Percentiles rank a stretch among this genome's conserved stretches.
Evolutionary conservation across 2,329 filamentous ascomycete species (phyloP).

Genomic region (Thielaviopsis populi): DNA sequence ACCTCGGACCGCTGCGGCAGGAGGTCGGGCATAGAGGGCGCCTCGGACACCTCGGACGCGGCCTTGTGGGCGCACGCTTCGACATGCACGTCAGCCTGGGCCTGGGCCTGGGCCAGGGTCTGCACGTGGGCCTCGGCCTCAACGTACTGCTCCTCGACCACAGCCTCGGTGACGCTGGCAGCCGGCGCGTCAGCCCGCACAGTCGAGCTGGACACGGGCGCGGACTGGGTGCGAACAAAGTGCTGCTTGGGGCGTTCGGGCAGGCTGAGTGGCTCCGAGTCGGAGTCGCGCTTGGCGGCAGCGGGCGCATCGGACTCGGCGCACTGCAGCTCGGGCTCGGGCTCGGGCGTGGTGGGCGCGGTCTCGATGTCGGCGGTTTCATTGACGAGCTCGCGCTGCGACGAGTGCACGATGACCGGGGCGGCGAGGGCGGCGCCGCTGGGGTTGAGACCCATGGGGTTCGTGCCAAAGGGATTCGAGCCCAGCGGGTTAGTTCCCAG

Average conservation of each 20-base stretch:
- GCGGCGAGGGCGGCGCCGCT: not conserved
- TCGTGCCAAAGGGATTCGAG: not conserved
- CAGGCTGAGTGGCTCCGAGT: not conserved
- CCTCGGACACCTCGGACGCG: not conserved
- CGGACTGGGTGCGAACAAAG: not conserved
- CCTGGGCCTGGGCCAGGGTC: not conserved
- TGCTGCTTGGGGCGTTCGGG: not conserved
- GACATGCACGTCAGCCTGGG: not conserved
- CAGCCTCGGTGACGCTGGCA: not conserved
- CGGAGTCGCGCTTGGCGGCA: not conserved
- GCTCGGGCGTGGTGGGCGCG: slow-evolving; percentile 14
- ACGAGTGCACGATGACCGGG: not conserved
- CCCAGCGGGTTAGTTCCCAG: not conserved
- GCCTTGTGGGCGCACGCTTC: too few species aligned
- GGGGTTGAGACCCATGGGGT: not conserved
- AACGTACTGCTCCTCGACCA: not conserved
- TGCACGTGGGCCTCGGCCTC: not conserved
- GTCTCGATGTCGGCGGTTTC: slow-evolving; percentile 12
- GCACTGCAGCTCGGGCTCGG: slow-evolving; percentile 7
- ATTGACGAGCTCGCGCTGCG: slow-evolving; percentile 1
- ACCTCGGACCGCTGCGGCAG: not conserved
- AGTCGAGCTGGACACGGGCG: not conserved
- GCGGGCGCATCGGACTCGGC: not conserved
- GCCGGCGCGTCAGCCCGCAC: not conserved
- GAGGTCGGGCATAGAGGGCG: not conserved